Percentiles rank a stretch among this genome's conserved stretches.
Evolutionary conservation across 2,329 filamentous ascomycete genomes (phyloP).

Genomic region (Colletotrichum higginsianum): DNA sequence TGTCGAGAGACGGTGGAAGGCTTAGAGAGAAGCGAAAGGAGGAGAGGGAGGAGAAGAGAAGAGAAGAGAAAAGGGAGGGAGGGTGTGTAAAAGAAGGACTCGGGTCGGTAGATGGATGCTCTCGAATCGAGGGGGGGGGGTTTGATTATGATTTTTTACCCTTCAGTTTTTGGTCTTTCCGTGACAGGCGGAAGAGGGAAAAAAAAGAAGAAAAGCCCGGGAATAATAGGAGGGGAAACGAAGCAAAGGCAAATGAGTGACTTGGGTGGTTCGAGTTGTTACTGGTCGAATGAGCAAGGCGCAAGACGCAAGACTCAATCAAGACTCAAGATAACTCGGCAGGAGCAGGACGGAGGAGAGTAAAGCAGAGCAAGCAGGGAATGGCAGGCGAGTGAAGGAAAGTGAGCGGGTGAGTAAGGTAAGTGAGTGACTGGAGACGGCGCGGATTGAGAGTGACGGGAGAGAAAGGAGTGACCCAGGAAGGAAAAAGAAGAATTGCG

Average conservation of each 20-base stretch:
- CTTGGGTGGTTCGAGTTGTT: conserved; percentile 12
- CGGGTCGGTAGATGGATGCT: conserved; percentile 15
- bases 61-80: not conserved
- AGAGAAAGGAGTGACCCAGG: conserved; percentile 40
- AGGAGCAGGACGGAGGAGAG: not conserved
- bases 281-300: conserved; percentile 8
- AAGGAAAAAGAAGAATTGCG: conserved; percentile 35
- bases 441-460: conserved; percentile 30
- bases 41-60: too few species aligned
- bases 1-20: conserved; percentile 1
- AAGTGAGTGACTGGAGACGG: conserved; percentile 25
- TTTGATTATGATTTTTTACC: conserved; percentile 1
- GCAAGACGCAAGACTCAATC: not conserved
- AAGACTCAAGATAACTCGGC: not conserved
- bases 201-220: conserved; percentile 25
- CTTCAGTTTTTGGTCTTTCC: not conserved
- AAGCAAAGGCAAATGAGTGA: conserved; percentile 19
- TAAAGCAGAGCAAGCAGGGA: not conserved
- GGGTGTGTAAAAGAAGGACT: conserved; percentile 20
- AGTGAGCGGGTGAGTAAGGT: conserved; percentile 1
- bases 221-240: conserved; percentile 14
- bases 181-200: conserved; percentile 30
- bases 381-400: conserved; percentile 26
- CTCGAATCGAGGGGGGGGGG: not conserved
- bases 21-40: too few species aligned